A percentile compares a stretch with the other conserved stretches of the same genome.
Evolutionary conservation across 768 basidiomycete genomes (phyloP).

Genomic region (Dioszegia hungarica): DNA sequence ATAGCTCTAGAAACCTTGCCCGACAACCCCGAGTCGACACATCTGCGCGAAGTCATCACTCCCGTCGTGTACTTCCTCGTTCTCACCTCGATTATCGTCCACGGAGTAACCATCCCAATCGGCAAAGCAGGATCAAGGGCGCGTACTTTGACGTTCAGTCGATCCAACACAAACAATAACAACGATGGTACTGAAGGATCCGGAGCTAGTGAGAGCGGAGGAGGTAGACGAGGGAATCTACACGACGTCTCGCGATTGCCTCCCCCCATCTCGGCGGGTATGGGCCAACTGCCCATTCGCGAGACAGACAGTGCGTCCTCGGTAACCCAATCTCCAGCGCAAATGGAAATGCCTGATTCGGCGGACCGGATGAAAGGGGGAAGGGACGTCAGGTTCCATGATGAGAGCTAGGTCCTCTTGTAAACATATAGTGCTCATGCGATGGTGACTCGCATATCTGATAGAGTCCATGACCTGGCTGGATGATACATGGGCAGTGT

Average conservation of each 20-base stretch:
- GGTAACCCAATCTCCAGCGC: neutral
- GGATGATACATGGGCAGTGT: too few relatives aligned
- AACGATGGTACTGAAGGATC: neutral
- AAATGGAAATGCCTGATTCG: neutral
- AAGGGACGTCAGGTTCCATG: slow-evolving; percentile 1
- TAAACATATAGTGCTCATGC: too few relatives aligned
- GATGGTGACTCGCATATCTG: too few relatives aligned
- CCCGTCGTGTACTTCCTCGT: slow-evolving; percentile 51
- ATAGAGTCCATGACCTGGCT: too few relatives aligned
- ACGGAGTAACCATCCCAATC: slow-evolving; percentile 50
- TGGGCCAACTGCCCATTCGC: neutral
- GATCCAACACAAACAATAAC: slow-evolving; percentile 6
- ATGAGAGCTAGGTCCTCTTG: too few relatives aligned
- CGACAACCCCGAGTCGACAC: slow-evolving; percentile 33
- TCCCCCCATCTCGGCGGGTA: neutral
- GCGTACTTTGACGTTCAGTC: slow-evolving; percentile 16
- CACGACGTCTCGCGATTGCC: neutral
- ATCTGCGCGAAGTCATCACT: slow-evolving; percentile 37
- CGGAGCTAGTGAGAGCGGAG: slow-evolving; percentile 4
- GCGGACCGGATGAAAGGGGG: neutral
- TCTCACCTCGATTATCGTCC: slow-evolving; percentile 48
- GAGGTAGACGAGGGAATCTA: neutral
- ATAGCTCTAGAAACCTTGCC: slow-evolving; percentile 48
- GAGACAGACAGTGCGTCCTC: neutral
- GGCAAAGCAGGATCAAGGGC: slow-evolving; percentile 39